Base-by-base conservation (phyloP, 2,329 filamentous ascomycete genomes). In the Pyrenophora seminiperda region DNA sequence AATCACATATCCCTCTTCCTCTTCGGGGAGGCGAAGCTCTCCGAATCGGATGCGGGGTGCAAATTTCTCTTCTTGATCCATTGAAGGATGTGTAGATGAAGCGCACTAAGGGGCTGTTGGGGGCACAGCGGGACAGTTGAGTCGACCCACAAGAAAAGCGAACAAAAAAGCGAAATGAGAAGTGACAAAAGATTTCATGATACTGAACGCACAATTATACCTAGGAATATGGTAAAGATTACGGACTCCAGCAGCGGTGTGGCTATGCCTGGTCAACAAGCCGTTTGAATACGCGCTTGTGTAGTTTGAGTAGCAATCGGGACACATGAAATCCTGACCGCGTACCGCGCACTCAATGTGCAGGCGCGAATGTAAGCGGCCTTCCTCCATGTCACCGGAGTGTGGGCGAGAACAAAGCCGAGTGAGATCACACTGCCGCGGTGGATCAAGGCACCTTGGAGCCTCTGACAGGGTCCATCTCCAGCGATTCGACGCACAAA, bases 1-100 rank as follows among this genome's bases (percentile, higher is more conserved):
- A 7, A 56, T 63, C 50, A 59, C 56, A 44, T 59, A 65, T 20
- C 61, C 58, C 27, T 72, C 68, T 45, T 73, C 68, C 50, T 76
- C 71, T 14, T 73, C 61, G 45, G 54, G 66, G 54, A 56, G 50
- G 38, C 52, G 50, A 46, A 50, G 47, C 39, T 59, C 54, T 41
- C 53, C 60, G 33, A 63, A 63, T 18, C 55, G 54, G 34, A 61
- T 56, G 31, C 53, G 57, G 34, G 61, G 61, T 18, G 50, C 41
- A 19, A 39, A 43, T 39, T 59, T 67, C 22, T 61, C 62, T 39
- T 68, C 66, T 53, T 61, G 54, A 24, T 68, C 63, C 65, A 70
- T 71, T 29, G 43, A 47, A 41, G 30, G 29, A 39, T 33, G 22
- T 44, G 33, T 37, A 33, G 18, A 41, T 27, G 34, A 27, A 50